Conservation (phyloP, 1,139 yeast genomes). For the Saccharomycopsis hybrid region DNA sequence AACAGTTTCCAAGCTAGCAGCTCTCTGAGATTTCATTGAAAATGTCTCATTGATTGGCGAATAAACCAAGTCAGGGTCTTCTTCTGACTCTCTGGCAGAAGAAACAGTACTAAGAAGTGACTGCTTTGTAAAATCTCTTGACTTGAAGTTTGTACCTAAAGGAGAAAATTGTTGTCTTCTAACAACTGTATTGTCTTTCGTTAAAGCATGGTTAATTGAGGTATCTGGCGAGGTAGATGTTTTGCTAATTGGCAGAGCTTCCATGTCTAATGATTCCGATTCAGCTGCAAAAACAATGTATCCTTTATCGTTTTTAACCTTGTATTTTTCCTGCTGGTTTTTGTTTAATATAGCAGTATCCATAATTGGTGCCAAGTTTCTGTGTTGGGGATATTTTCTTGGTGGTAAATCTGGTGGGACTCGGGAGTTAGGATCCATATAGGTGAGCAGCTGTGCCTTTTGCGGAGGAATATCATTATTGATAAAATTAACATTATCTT, state of each 20-base stretch:
- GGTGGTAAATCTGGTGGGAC: too few relatives aligned
- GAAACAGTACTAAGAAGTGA: too few relatives aligned
- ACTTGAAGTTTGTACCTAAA: background rate
- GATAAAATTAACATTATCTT: background rate
- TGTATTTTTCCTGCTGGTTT: background rate
- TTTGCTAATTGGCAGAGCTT: slow-evolving; percentile 5
- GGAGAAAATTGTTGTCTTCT: slow-evolving; percentile 1
- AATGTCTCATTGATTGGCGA: slow-evolving; percentile 20
- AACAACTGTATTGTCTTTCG: background rate
- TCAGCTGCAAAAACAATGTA: slow-evolving; percentile 14
- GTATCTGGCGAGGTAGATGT: background rate
- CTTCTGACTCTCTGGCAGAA: background rate
- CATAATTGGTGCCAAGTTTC: background rate
- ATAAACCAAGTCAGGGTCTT: slow-evolving; percentile 9
- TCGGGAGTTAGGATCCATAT: background rate
- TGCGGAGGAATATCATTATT: background rate
- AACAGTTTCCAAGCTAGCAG: slow-evolving; percentile 13
- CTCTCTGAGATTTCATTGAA: slow-evolving; percentile 7
- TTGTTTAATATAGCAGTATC: background rate
- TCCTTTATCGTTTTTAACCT: slow-evolving; percentile 6
- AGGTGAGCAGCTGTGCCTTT: background rate
- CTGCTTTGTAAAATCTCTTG: too few relatives aligned
- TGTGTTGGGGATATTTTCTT: too few relatives aligned
- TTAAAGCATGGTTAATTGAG: background rate
- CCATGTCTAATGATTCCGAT: slow-evolving; percentile 10